These are phyloP conservation scores for Tulasnella calospora DNA, from an alignment of 768 basidiomycete genomes.

Conservation along the genomic window DNA sequence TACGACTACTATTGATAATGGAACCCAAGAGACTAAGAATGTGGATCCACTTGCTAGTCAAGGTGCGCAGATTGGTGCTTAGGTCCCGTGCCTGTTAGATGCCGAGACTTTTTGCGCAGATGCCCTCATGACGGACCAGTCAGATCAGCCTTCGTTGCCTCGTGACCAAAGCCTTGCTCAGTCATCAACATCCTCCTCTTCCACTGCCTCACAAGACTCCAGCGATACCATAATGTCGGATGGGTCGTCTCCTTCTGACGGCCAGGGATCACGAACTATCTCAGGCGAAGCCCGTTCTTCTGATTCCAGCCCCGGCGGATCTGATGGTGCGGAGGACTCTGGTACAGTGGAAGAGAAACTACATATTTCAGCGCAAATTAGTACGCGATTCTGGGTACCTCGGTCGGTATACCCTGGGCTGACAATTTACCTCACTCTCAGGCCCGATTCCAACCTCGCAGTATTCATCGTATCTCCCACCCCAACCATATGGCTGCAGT, in stretches of 20 bases:
- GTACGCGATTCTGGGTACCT: not conserved
- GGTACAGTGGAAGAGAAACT: not conserved
- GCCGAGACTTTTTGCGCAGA: too few relatives aligned
- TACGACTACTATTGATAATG: too few relatives aligned
- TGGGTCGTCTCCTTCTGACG: not conserved
- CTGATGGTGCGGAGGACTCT: not conserved
- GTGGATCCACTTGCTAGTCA: too few relatives aligned
- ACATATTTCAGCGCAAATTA: not conserved
- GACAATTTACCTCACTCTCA: not conserved
- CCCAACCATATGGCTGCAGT: constrained; percentile 12
- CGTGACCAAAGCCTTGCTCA: not conserved
- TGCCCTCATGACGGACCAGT: too few relatives aligned
- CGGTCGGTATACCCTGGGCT: not conserved
- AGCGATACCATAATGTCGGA: not conserved
- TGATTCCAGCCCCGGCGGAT: not conserved
- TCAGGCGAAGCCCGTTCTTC: not conserved
- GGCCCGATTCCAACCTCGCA: not conserved
- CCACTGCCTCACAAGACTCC: not conserved
- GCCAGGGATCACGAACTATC: not conserved
- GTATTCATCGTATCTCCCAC: not conserved
- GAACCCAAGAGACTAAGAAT: too few relatives aligned
- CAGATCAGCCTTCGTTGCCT: not conserved
- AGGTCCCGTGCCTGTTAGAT: too few relatives aligned
- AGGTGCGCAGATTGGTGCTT: too few relatives aligned
- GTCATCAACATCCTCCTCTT: not conserved